Base-by-base conservation (phyloP, 805 yeast species). In the Clavispora carvajalis region DNA sequence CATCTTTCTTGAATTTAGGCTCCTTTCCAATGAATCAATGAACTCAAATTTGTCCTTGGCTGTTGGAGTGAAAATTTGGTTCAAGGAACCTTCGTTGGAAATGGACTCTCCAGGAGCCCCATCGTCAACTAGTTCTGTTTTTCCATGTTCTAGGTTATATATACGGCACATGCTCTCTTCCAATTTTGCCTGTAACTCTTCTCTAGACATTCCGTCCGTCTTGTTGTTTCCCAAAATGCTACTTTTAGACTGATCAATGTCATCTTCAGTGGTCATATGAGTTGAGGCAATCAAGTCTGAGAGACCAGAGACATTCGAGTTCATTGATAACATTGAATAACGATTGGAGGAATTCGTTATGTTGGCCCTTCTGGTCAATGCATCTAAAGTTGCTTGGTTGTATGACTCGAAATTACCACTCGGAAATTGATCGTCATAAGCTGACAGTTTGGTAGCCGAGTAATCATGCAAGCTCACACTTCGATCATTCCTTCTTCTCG, bases 321-420 rank as follows among this genome's bases (percentile, higher is more conserved):
- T 73, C 67, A 45, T 69, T 40, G 57, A 84, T 54, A 37, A 75
- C 67, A 66, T 46, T 7, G 86, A 76, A 43, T 75, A 79, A 34
- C 81, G 74, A 41, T 77, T 82, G 13, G 74, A 72, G 39, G 73
- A 66, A 7, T 34, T 43, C 13, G 50, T 42, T 8, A 46, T 18
- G 17, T 38, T 35, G n/a, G 41, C 18, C 33, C 46, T 54, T 31
- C 46, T 57, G 1, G 69, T 63, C 28, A 67, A 48, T 13, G 64
- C 58, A 30, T 68, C 73, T 7, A 67, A 51, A 4, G 74, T 58
- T 3, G 55, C 47, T 46, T 59, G 65, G 39, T 68, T 65, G 46
- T 57, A 67, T 5, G 65, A 49, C 25, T 61, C 70, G 34, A 52
- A 56, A 7, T 34, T 37, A 11, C 16, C 29, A 25, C 57, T 57